These are phyloP conservation scores for Cladosporium sp. DNA, from an alignment of 2,329 filamentous ascomycete genomes.

Conservation along the genomic window DNA sequence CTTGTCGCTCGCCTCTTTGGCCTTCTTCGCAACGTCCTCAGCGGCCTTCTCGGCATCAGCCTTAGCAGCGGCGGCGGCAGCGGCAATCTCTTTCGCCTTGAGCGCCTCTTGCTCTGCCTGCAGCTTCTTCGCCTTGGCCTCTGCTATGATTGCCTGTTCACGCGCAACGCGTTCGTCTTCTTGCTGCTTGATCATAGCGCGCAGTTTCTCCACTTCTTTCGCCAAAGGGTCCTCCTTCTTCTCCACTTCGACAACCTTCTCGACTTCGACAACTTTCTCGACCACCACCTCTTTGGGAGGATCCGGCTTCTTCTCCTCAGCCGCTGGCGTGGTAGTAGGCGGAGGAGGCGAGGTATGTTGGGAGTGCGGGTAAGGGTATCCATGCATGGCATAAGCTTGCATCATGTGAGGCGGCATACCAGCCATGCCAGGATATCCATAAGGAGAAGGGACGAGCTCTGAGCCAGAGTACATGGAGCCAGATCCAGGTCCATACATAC, in stretches of 20 bases:
- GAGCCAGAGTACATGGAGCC: slow-evolving; percentile 22
- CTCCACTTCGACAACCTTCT: slow-evolving; percentile 29
- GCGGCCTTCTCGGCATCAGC: slow-evolving; percentile 43
- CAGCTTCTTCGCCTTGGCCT: slow-evolving; percentile 30
- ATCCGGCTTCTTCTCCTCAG: slow-evolving; percentile 16
- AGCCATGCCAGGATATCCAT: slow-evolving; percentile 25
- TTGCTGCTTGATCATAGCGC: slow-evolving; percentile 44
- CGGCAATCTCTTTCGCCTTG: slow-evolving; percentile 32
- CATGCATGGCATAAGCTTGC: slow-evolving; percentile 5
- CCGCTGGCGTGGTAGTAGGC: neutral
- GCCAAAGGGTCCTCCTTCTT: slow-evolving; percentile 19
- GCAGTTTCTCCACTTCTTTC: slow-evolving; percentile 35
- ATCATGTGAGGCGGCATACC: slow-evolving; percentile 15
- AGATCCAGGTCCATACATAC: slow-evolving; percentile 26
- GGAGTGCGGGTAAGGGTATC: slow-evolving; percentile 21
- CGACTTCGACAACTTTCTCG: slow-evolving; percentile 20
- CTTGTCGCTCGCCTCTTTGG: slow-evolving; percentile 48
- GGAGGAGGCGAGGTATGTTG: slow-evolving; percentile 32
- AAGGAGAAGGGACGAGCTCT: slow-evolving; percentile 31
- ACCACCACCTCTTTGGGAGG: slow-evolving; percentile 27
- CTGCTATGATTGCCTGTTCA: slow-evolving; percentile 29
- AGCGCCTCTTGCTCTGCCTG: slow-evolving; percentile 35
- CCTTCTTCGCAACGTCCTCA: slow-evolving; percentile 52
- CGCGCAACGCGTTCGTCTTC: slow-evolving; percentile 42
- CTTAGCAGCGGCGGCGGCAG: slow-evolving; percentile 40